Evolutionary conservation across 164 flowering plant species (phyloP), one percentile per base, ranked within the genome.

Genomic region (Macadamia integrifolia): DNA sequence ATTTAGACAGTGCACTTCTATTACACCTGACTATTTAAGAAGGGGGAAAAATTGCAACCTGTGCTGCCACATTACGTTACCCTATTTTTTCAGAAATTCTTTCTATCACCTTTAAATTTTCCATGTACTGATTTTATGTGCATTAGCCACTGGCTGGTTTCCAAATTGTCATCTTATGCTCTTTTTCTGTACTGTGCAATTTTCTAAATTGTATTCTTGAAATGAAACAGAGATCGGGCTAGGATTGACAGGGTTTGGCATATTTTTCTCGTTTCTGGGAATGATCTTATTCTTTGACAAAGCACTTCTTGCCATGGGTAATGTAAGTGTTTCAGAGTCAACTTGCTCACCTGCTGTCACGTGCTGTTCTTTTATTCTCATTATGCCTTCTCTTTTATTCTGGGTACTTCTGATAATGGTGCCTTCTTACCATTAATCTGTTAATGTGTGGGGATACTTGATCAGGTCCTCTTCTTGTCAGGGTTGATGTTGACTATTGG

Each of bases 261-360:
- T 91, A 23, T 81, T 94, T 77, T 94, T 94, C 82, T 84, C 96
- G 31, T 81, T 90, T 70, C 75, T 94, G 83, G 98, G 97, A 58
- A 74, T 94, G 17, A 72, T 94, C 43, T 86, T 91, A 74, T 84
- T 94, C 70, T 94, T 94, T 61, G 98, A 94, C 77, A 91, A 91
- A 80, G 97, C 96, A 18, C 77, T 94, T 64, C 87, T 94, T 72
- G 93, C 98, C 67, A 91, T 94, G 93, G 98, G 98, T 80, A 94
- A 94, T 85, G 96, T 94, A 78, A 83, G 97, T 72, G n/a, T 35
- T 9, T 12, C 23, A 29, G 2, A 48, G 17, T 12, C 9, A 40
- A 58, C 30, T 50, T 49, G 7, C 30, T 60, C 46, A 7, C 8
- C 15, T 61, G 59, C 28, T 1, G 29, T 66, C 55, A 14, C 48